Conservation (phyloP, 495 filamentous ascomycete species). For the Poronia punctata region DNA sequence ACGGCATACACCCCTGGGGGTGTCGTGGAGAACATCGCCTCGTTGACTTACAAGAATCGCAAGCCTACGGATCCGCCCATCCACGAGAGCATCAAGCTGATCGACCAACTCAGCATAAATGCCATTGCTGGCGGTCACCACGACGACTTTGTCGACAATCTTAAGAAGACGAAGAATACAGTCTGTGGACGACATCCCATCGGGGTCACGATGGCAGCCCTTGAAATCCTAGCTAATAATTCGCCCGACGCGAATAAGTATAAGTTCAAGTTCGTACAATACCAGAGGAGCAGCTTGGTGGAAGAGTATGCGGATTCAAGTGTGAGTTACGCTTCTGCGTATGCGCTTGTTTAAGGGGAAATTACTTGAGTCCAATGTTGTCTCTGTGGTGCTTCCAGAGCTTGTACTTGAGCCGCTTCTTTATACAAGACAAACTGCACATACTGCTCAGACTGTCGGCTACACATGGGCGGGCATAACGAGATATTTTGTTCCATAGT, state of each 20-base stretch:
- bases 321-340: constrained; percentile 88
- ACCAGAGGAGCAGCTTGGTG: constrained; percentile 84
- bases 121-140: constrained; percentile 72
- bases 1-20: constrained; percentile 64
- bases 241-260: constrained; percentile 40
- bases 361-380: too few species aligned
- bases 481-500: too few species aligned
- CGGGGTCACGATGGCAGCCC: constrained; percentile 82
- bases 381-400: too few species aligned
- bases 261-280: constrained; percentile 77
- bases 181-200: constrained; percentile 96
- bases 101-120: constrained; percentile 77
- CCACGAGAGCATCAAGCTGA: constrained; percentile 74
- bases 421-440: too few species aligned
- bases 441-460: too few species aligned
- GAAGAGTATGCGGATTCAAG: constrained; percentile 68
- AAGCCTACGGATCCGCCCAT: constrained; percentile 52
- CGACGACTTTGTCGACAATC: constrained; percentile 55
- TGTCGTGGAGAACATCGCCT: constrained; percentile 19
- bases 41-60: constrained; percentile 10
- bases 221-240: constrained; percentile 52
- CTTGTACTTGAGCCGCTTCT: too few species aligned
- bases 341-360: constrained; percentile 52
- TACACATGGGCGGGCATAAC: too few species aligned
- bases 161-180: constrained; percentile 76